phyloP scores from a whole-genome alignment of 768 basidiomycete genomes.

The Gelatoporia subvermispora region DNA sequence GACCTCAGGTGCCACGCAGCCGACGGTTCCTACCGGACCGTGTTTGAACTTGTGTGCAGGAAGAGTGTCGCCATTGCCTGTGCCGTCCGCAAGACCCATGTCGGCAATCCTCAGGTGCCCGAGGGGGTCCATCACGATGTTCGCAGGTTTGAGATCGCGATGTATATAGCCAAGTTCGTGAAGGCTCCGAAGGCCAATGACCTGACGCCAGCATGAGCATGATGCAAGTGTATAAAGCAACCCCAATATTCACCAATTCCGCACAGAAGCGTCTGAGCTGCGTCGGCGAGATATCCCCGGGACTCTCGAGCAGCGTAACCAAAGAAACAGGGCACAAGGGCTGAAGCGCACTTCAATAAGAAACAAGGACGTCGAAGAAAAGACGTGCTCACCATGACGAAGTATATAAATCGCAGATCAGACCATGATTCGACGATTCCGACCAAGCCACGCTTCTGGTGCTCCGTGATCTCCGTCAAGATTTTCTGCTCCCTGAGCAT shows the following conservation, averaged over 20 bases:
- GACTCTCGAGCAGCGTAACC: not conserved
- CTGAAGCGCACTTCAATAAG: not conserved
- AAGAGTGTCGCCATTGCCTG: not conserved
- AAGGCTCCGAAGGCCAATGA: not conserved
- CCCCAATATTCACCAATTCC: not conserved
- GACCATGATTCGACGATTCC: slow-evolving; percentile 2
- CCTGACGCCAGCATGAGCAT: not conserved
- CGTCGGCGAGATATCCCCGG: not conserved
- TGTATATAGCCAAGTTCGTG: not conserved
- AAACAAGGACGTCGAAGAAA: not conserved
- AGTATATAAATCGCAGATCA: not conserved
- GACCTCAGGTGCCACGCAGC: too few relatives aligned
- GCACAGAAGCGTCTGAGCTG: not conserved
- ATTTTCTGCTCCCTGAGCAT: not conserved
- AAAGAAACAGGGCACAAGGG: not conserved
- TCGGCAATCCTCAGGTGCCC: too few relatives aligned
- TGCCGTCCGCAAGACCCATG: too few relatives aligned
- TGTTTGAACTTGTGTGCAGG: slow-evolving; percentile 37
- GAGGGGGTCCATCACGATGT: too few relatives aligned
- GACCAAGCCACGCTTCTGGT: not conserved
- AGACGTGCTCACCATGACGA: slow-evolving; percentile 6
- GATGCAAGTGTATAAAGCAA: not conserved
- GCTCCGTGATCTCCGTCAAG: too few relatives aligned
- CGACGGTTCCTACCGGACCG: too few relatives aligned
- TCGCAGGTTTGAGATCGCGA: too few relatives aligned